Conservation (phyloP, 2,329 filamentous ascomycete species). For the Sordariomycetes sp. region DNA sequence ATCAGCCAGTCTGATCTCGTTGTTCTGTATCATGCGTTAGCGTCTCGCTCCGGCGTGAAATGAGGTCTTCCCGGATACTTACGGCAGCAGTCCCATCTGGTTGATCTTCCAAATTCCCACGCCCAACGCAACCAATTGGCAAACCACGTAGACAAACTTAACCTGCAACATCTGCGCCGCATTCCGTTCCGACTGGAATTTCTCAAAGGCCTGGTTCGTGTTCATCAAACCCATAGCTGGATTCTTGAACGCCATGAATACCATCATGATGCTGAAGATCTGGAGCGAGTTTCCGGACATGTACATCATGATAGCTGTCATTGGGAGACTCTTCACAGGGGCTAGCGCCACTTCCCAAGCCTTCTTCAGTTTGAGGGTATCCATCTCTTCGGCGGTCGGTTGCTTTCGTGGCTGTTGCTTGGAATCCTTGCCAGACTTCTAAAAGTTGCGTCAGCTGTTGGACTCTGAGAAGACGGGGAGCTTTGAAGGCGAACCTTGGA, state of each 20-base stretch:
- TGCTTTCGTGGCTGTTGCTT: constrained; percentile 50
- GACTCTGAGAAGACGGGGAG: not conserved
- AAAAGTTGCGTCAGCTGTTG: not conserved
- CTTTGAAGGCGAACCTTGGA: constrained; percentile 37
- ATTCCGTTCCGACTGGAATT: constrained; percentile 79
- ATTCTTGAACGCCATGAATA: constrained; percentile 97
- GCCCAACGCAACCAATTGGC: constrained; percentile 75
- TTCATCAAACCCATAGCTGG: constrained; percentile 76
- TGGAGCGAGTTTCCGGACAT: constrained; percentile 98
- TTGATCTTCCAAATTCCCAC: constrained; percentile 96
- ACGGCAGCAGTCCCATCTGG: constrained; percentile 90
- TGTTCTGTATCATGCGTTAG: constrained; percentile 49
- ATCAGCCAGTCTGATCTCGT: constrained; percentile 96
- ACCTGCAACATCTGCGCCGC: constrained; percentile 65
- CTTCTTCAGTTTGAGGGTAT: constrained; percentile 94
- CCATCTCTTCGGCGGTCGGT: constrained; percentile 76
- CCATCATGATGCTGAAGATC: constrained; percentile 99
- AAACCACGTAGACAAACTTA: constrained; percentile 79
- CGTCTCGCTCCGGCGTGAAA: not conserved
- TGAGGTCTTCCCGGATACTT: constrained; percentile 28
- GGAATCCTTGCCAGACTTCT: constrained; percentile 26
- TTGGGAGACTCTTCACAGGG: constrained; percentile 87
- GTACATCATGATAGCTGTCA: constrained; percentile 99
- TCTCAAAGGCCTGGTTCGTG: constrained; percentile 82
- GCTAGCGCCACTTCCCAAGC: constrained; percentile 95